These are phyloP conservation scores for Trichophyton schoenleinii DNA, from an alignment of 2,329 filamentous ascomycete species.

Conservation along the genomic window DNA sequence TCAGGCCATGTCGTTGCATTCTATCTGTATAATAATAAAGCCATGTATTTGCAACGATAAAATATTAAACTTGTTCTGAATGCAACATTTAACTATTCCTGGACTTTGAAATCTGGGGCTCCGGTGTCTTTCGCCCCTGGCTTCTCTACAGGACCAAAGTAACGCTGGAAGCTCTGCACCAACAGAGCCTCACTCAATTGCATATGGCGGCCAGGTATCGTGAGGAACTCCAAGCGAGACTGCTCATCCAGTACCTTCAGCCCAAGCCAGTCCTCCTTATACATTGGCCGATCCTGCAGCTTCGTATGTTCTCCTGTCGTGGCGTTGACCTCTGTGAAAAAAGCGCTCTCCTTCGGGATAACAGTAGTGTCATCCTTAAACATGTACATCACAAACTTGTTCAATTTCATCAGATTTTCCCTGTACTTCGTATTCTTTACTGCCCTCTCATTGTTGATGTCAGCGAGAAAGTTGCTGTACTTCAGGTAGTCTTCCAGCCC, in stretches of 20 bases:
- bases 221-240: constrained; percentile 64
- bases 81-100: not conserved
- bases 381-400: constrained; percentile 76
- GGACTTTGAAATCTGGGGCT: not conserved
- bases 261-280: constrained; percentile 88
- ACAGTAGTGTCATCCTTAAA: constrained; percentile 79
- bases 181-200: constrained; percentile 55
- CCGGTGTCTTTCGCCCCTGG: not conserved
- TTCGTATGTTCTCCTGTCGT: constrained; percentile 50
- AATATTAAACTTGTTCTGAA: not conserved
- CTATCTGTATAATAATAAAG: no score
- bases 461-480: constrained; percentile 76
- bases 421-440: constrained; percentile 64
- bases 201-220: constrained; percentile 72
- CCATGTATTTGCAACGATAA: no score
- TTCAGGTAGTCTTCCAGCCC: constrained; percentile 63
- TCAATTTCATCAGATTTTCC: constrained; percentile 53
- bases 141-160: constrained; percentile 24
- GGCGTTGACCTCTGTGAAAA: constrained; percentile 77
- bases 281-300: constrained; percentile 58
- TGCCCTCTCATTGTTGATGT: constrained; percentile 84
- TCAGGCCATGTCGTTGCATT: no score
- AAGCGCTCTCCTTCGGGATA: constrained; percentile 77
- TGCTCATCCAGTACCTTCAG: constrained; percentile 65
- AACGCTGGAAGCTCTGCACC: constrained; percentile 48